Evolutionary conservation across 306 rosid species (phyloP).

Genomic region (Carpinus fangiana): DNA sequence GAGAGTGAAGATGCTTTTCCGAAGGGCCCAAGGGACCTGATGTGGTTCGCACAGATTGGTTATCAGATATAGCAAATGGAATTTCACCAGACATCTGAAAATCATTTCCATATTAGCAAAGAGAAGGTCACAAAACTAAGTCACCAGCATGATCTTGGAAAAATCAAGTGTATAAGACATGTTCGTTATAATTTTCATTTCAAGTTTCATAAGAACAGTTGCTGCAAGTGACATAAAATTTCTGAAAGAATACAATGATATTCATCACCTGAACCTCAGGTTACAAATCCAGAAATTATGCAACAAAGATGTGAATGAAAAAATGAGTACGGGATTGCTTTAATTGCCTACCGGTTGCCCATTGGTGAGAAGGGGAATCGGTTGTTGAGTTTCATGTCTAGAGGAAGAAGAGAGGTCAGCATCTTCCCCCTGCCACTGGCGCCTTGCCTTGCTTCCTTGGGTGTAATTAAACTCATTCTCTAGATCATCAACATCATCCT

Average conservation of each 20-base stretch:
- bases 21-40: slow-evolving; percentile 93
- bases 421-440: slow-evolving; percentile 84
- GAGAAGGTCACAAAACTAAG: background rate
- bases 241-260: background rate
- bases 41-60: slow-evolving; percentile 85
- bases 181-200: too few relatives aligned
- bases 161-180: background rate
- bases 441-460: slow-evolving; percentile 58
- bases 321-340: background rate
- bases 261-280: background rate
- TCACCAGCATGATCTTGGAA: background rate
- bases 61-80: slow-evolving; percentile 86
- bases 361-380: slow-evolving; percentile 86
- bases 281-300: slow-evolving; percentile 4
- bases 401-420: slow-evolving; percentile 80
- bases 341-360: slow-evolving; percentile 66
- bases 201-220: background rate
- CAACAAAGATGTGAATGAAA: background rate
- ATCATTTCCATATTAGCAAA: slow-evolving; percentile 6
- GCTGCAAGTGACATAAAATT: background rate
- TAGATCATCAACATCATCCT: slow-evolving; percentile 81
- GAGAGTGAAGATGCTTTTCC: slow-evolving; percentile 61
- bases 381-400: slow-evolving; percentile 83
- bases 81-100: slow-evolving; percentile 88
- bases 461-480: slow-evolving; percentile 80